Evolutionary conservation across 2,329 filamentous ascomycete species (phyloP).

Genomic region (Ramularia endophylla): DNA sequence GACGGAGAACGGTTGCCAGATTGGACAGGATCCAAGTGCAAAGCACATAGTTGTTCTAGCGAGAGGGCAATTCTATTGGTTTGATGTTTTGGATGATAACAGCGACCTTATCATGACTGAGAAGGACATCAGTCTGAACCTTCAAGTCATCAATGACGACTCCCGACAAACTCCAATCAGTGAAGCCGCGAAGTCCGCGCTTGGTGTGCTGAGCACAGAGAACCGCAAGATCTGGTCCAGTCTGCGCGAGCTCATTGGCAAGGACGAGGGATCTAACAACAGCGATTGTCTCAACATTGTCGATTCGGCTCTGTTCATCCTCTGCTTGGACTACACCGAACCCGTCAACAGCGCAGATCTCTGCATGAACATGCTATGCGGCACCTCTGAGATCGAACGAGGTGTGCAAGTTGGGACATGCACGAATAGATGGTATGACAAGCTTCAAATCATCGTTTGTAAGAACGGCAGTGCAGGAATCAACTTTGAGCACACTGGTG

Average conservation of each 20-base stretch:
- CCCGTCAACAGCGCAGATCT: slow-evolving; percentile 72
- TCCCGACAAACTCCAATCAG: slow-evolving; percentile 84
- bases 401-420: slow-evolving; percentile 96
- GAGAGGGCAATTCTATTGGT: slow-evolving; percentile 98
- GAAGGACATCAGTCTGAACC: slow-evolving; percentile 83
- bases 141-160: slow-evolving; percentile 88
- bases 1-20: slow-evolving; percentile 90
- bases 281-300: slow-evolving; percentile 94
- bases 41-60: slow-evolving; percentile 92
- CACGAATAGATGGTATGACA: slow-evolving; percentile 98
- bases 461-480: slow-evolving; percentile 98
- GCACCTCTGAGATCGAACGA: slow-evolving; percentile 82
- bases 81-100: slow-evolving; percentile 92
- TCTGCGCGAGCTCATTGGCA: slow-evolving; percentile 77
- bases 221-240: slow-evolving; percentile 96
- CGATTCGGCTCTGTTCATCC: slow-evolving; percentile 84
- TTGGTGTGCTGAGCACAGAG: slow-evolving; percentile 92
- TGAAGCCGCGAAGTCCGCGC: slow-evolving; percentile 87
- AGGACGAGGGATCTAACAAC: slow-evolving; percentile 85
- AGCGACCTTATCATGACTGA: slow-evolving; percentile 96
- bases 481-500: slow-evolving; percentile 98
- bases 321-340: slow-evolving; percentile 90
- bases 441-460: slow-evolving; percentile 97
- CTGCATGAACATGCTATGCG: slow-evolving; percentile 99
- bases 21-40: slow-evolving; percentile 87